Base-by-base conservation (phyloP, 495 filamentous ascomycete species). In the Haplographium delicatum region DNA sequence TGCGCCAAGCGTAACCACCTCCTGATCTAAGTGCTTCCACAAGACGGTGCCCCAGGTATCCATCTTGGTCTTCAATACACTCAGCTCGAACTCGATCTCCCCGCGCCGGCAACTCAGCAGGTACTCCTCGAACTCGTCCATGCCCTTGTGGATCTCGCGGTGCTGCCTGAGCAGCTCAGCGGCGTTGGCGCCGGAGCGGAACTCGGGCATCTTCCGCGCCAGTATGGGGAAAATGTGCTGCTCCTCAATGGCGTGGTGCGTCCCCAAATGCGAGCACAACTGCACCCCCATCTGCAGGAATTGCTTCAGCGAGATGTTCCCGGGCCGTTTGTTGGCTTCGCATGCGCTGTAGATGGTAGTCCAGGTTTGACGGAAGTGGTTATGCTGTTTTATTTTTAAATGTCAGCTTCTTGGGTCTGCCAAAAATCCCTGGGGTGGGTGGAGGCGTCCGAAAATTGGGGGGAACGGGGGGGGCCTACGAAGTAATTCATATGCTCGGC, bases 231-330 rank as follows among this genome's bases (percentile, higher is more conserved):
- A 93, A 31, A 96, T 72, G 58, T 90, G 81, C 19, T 72, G 71
- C 63, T 96, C 91, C 65, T 96, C 90, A 56, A 95, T 91, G 28
- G 62, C 67, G 68, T 96, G 90, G 72, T 96, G 90, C 47, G 81
- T 68, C 26, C 80, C 73, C 2, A 96, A 78, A 46, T 86, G 79
- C 5, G 72, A 70, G 45, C 75, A 73, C 65, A 95, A 90, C 5
- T 79, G 63, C 5, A 86, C 64, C 2, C 82, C 85, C 19, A 72
- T 72, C 60, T 67, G 62, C 54, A 91, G 65, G 62, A 91, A 84
- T 43, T 79, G 72, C 26, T 77, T 75, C 13, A 88, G 73, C 8
- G 80, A 78, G 62, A 87, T 71, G 46, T 69, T 69, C 3, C 64
- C 49, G 2, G 84, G 78, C 0, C 81, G 74, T 50, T 75, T 75